phyloP scores from a whole-genome alignment of 148 eudicot species.

The Rhododendron vialii region DNA sequence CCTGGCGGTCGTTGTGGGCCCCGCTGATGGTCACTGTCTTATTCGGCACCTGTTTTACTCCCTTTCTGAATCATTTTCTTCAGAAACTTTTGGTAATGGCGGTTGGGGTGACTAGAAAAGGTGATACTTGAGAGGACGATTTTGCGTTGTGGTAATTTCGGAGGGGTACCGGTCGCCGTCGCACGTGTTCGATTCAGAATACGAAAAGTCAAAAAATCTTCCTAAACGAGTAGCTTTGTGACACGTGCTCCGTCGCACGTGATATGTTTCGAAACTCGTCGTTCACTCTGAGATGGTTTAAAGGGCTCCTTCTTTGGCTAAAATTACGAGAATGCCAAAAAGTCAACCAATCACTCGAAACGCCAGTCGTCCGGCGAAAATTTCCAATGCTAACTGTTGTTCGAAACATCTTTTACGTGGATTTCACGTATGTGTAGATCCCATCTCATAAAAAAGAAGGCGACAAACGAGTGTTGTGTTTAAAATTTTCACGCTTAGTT shows the following conservation, averaged over 20 bases:
- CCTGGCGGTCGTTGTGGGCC: neutral
- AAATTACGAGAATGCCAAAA: constrained; percentile 5
- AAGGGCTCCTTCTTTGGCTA: neutral
- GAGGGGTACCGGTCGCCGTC: constrained; percentile 7
- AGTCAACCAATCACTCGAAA: neutral
- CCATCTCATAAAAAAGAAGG: too few relatives aligned
- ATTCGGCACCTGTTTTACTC: too few relatives aligned
- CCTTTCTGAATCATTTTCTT: neutral
- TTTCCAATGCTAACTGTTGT: too few relatives aligned
- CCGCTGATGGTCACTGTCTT: neutral
- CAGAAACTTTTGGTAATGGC: neutral
- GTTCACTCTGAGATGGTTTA: neutral
- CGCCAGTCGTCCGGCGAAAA: too few relatives aligned
- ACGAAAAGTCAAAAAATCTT: neutral
- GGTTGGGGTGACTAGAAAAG: neutral
- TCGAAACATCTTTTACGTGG: too few relatives aligned
- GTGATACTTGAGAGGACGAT: neutral
- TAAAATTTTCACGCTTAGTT: too few relatives aligned
- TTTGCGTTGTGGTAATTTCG: neutral
- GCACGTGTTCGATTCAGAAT: constrained; percentile 15
- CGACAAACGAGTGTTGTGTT: too few relatives aligned
- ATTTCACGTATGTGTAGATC: too few relatives aligned
- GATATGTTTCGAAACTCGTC: neutral
- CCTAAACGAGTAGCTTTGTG: neutral
- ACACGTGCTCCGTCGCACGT: constrained; percentile 4